Conservation (phyloP, 495 filamentous ascomycete genomes). For the Opeltia flavorubescens region DNA sequence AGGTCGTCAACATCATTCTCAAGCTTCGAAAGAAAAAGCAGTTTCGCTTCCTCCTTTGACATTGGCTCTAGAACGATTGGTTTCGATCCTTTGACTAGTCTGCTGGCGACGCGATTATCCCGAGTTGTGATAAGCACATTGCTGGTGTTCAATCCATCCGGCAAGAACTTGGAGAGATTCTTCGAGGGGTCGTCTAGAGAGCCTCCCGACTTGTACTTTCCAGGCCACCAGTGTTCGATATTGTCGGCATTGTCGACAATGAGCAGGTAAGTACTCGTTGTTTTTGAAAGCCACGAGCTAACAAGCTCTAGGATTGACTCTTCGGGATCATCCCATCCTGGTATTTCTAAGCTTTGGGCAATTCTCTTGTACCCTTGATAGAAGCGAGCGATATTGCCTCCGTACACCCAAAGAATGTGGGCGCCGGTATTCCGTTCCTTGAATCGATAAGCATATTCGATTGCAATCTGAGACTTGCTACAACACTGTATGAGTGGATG, state of each 20-base stretch:
- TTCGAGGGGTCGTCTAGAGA: conserved; percentile 7
- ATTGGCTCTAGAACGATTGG: conserved; percentile 16
- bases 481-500: background rate
- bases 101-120: conserved; percentile 14
- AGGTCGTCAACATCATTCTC: conserved; percentile 14
- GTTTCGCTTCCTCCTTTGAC: conserved; percentile 11
- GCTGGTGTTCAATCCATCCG: conserved; percentile 1
- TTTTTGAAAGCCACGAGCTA: conserved; percentile 23
- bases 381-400: conserved; percentile 22
- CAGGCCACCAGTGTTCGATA: conserved; percentile 2
- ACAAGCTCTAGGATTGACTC: conserved; percentile 23
- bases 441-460: conserved; percentile 31
- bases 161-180: conserved; percentile 6
- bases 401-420: conserved; percentile 36
- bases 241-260: conserved; percentile 26
- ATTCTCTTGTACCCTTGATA: conserved; percentile 30
- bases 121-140: conserved; percentile 20
- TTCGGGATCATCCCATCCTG: conserved; percentile 18
- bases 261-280: conserved; percentile 17
- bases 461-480: conserved; percentile 40
- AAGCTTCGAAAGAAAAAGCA: conserved; percentile 12
- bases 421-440: conserved; percentile 18
- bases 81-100: conserved; percentile 9
- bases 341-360: conserved; percentile 20
- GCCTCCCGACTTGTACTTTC: conserved; percentile 4